Base-by-base conservation (phyloP, 306 rosid genomes). In the Arachis hypogaea region DNA sequence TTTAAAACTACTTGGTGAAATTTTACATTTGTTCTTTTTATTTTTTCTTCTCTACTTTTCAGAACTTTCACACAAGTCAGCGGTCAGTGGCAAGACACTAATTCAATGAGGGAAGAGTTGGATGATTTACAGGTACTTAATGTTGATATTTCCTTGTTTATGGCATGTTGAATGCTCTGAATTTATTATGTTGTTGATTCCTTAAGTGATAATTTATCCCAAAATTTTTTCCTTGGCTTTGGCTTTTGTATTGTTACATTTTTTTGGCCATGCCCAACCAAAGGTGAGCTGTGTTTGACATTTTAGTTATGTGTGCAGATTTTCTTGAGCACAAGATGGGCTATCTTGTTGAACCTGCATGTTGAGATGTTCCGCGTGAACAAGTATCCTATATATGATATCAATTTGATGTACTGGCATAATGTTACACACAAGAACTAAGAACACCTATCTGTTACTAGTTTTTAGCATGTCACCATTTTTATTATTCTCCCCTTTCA, bases 361-460 rank as follows among this genome's bases (percentile, higher is more conserved):
- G 98, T 90, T 68, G 98, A 94, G 97, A 91, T 94, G 98, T 94
- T 94, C 80, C 97, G 98, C 2, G 98, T 91, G 86, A 94, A 94
- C 86, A 94, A 94, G 98, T 94, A 94, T 94, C 98, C 98, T 82
- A 7, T 60, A 66, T 80, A 57, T 73, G 18, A 18, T 18, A 18
- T 18, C 44, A 22, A 65, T 38, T 50, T 64, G 11, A 12, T 36
- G 67, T 79, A 63, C 51, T 22, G 18, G 18, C 18, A 18, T 18
- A 18, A 18, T 18, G 18, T 18, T 18, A 18, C 18, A 18, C 18
- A 18, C 18, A 18, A 18, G 18, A 18, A 18, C 18, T 18, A 18
- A 18, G 18, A 18, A 18, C 18, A 18, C 18, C 18, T 18, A 18
- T 18, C 0, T 18, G 18, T 18, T 18, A 18, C 18, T 18, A 18